A percentile compares a stretch with the other conserved stretches of the same genome.
Evolutionary conservation across 1,284 basidiomycete genomes (phyloP).

Genomic region (Chiua sp.): DNA sequence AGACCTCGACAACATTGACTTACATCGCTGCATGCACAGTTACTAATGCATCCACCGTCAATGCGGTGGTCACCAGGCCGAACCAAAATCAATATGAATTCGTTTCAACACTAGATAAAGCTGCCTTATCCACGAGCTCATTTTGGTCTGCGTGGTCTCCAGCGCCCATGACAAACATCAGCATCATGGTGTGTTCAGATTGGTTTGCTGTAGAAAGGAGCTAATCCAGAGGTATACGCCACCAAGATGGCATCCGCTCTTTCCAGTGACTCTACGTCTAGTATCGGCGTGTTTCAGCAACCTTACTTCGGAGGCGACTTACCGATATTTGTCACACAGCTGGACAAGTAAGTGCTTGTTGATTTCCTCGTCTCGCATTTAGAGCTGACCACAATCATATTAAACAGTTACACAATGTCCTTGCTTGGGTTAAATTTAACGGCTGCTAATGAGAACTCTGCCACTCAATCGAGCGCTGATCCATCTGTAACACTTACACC

Average conservation of each 20-base stretch:
- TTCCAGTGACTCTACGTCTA: too few relatives aligned
- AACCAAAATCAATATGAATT: neutral
- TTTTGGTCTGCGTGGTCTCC: neutral
- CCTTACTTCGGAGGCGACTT: too few relatives aligned
- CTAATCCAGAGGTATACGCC: too few relatives aligned
- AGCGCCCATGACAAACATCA: neutral
- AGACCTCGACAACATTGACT: neutral
- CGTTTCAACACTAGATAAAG: neutral
- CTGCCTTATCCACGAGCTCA: neutral
- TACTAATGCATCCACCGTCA: neutral
- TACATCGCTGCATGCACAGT: neutral
- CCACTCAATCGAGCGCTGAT: neutral
- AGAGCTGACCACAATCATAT: too few relatives aligned
- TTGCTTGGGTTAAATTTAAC: neutral
- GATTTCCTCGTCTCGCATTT: too few relatives aligned
- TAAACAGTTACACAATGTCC: neutral
- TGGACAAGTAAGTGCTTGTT: neutral
- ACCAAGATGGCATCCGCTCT: too few relatives aligned
- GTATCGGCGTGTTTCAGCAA: too few relatives aligned
- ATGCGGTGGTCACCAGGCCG: neutral
- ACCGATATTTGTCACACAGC: too few relatives aligned
- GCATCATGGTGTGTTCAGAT: neutral
- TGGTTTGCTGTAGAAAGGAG: too few relatives aligned
- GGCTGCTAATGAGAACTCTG: neutral
- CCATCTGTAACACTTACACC: neutral